Conservation (phyloP, 306 rosid species). For the Prunus davidiana region DNA sequence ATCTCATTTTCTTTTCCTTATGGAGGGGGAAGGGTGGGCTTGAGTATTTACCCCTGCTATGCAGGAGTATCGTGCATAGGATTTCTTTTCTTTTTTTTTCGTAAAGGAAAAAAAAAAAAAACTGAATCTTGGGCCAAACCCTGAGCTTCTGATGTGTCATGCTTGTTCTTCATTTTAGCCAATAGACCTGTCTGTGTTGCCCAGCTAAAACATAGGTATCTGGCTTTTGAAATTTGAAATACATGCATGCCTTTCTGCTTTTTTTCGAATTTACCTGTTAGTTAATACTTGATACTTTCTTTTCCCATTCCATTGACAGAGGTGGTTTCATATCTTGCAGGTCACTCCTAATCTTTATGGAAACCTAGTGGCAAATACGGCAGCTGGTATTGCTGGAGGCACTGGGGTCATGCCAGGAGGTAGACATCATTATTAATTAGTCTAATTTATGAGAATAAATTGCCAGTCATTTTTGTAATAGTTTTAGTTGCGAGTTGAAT, state of each 20-base stretch:
- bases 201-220: neutral
- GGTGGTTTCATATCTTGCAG: slow-evolving; percentile 40
- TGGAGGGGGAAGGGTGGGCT: neutral
- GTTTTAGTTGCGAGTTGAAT: neutral
- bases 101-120: too few species aligned
- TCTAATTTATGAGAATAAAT: neutral
- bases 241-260: neutral
- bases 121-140: neutral
- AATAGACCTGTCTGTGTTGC: neutral
- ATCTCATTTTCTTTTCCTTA: neutral
- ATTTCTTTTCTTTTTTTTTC: too few species aligned
- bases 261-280: neutral
- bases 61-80: too few species aligned
- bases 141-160: neutral
- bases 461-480: neutral
- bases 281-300: neutral
- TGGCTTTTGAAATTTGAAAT: neutral
- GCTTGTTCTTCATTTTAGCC: slow-evolving; percentile 2
- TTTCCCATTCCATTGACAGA: slow-evolving; percentile 6
- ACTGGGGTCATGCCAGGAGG: slow-evolving; percentile 99
- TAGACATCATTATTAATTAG: slow-evolving; percentile 12
- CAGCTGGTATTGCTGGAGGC: slow-evolving; percentile 98
- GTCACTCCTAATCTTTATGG: slow-evolving; percentile 98
- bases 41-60: neutral
- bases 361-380: slow-evolving; percentile 92